Evolutionary conservation across 2,329 filamentous ascomycete species (phyloP), one percentile per base, ranked within the genome.

Genomic region (Scedosporium boydii): DNA sequence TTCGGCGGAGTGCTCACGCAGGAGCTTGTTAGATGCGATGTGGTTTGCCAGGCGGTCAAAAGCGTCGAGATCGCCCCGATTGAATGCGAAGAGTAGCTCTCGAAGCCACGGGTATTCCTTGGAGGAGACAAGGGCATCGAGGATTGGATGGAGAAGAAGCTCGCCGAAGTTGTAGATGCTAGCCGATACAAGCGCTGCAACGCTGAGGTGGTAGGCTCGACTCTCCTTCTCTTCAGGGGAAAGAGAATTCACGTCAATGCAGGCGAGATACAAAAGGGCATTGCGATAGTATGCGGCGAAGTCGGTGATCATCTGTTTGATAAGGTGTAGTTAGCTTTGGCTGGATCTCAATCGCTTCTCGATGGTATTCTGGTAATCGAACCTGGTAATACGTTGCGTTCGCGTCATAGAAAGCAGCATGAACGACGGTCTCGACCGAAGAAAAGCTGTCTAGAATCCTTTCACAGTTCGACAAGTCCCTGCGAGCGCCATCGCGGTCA

Each of bases 121-220:
- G 69, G 87, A 85, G 70, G 81, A 81, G 26, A 74, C 72, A 60
- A 99, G 85, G 21, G 89, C 88, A 72, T 96, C 90, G 66, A 99
- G 87, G 71, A 99, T 96, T 3, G 95, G 95, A 74, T 99, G 95
- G 68, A 99, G 85, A 38, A 99, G 86, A n/a, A 99, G 87, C 80
- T 99, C 95, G 75, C 95, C 95, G 70, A 99, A 99, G 81, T 99
- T 99, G 85, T 99, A 98, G 78, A 98, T 99, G 70, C 87, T 91
- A 71, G 93, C 90, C 59, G 93, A 97, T 46, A 97, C 90, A 7
- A 99, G 83, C 9, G 95, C 95, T 29, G 95, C 92, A 61, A 98
- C 88, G 71, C 90, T 90, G 65, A 99, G 87, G 74, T 97, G 92
- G 77, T 96, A 96, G 55, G 95, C 95, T 69, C 93, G 87, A 64